Evolutionary conservation across 2,329 filamentous ascomycete genomes (phyloP), one percentile per base, ranked within the genome.

Genomic region (Colletotrichum paranaense): DNA sequence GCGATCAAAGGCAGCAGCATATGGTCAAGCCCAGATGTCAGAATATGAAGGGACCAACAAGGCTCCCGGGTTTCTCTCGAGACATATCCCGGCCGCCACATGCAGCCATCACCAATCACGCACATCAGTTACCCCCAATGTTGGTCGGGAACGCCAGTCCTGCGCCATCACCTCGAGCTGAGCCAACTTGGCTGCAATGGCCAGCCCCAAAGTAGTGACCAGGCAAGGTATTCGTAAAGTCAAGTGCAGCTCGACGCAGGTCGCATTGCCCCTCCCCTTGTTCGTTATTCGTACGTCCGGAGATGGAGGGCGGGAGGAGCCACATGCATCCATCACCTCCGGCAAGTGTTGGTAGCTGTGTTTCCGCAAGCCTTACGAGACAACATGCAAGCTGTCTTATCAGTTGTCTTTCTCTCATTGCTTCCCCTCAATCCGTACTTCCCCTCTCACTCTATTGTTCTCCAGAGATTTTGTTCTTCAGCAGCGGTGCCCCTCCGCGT

Each of bases 101-200:
- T 62, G 58, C 55, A 64, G 35, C 30, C 16, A 56, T 69, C 42
- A 26, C 70, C 66, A 53, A 64, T 64, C 53, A 60, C 42, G 12
- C 58, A 35, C 22, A 28, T 32, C 57, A 24, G 24, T 30, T 42
- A 60, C 67, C 53, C 22, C 35, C 24, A 59, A 42, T 30, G 32
- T 32, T 70, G 26, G 32, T 58, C 35, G 60, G 53, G 46, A 35
- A 42, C 60, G 62, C 67, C 42, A 35, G 42, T 56, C 56, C 56
- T 70, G 71, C 67, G 67, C 71, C 71, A 58, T 73, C 67, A 73
- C 67, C 60, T 49, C 56, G 42, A 70, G 71, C 71, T 73, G 67
- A 71, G 67, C 71, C 55, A 59, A 46, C 56, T 57, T 52, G 66
- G 62, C 66, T 64, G 66, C 66, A 64, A 42, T 60, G 42, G 32